phyloP scores from a whole-genome alignment of 164 flowering plant species.

The Cinnamomum micranthum region DNA sequence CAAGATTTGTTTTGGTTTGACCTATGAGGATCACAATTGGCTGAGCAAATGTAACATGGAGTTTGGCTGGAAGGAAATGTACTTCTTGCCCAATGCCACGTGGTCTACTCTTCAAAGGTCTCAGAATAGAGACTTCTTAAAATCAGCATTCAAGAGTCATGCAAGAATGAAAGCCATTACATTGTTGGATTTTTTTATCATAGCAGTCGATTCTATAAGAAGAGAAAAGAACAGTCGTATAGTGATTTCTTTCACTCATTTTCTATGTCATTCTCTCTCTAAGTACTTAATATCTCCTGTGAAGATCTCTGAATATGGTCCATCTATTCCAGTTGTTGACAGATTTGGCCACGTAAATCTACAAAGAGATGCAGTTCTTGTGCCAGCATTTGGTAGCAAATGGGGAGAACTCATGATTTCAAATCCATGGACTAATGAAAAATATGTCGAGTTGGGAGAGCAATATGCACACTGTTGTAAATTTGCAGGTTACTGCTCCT shows the following conservation, averaged over 20 bases:
- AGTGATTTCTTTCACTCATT: slow-evolving; percentile 3
- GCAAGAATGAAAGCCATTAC: background rate
- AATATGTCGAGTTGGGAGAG: slow-evolving; percentile 43
- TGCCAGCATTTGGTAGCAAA: slow-evolving; percentile 53
- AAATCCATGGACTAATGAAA: slow-evolving; percentile 45
- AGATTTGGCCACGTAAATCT: slow-evolving; percentile 23
- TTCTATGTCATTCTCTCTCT: slow-evolving; percentile 37
- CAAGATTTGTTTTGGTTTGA: background rate
- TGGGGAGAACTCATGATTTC: slow-evolving; percentile 47
- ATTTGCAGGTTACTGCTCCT: slow-evolving; percentile 31
- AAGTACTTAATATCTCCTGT: background rate
- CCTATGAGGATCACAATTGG: slow-evolving; percentile 10
- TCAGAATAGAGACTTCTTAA: background rate
- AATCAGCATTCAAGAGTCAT: background rate
- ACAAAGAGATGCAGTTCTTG: slow-evolving; percentile 28
- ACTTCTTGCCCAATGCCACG: slow-evolving; percentile 10
- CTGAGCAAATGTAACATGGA: slow-evolving; percentile 19
- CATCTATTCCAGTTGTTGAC: slow-evolving; percentile 38
- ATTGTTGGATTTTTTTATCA: background rate
- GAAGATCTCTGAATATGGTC: slow-evolving; percentile 15
- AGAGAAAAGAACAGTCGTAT: too few species aligned
- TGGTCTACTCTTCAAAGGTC: slow-evolving; percentile 3
- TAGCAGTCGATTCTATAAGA: background rate
- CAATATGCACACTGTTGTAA: slow-evolving; percentile 30
- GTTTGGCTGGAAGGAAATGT: slow-evolving; percentile 7